Evolutionary conservation across 2,329 filamentous ascomycete species (phyloP), one percentile per base, ranked within the genome.

Genomic region (Penicillium brasilianum): DNA sequence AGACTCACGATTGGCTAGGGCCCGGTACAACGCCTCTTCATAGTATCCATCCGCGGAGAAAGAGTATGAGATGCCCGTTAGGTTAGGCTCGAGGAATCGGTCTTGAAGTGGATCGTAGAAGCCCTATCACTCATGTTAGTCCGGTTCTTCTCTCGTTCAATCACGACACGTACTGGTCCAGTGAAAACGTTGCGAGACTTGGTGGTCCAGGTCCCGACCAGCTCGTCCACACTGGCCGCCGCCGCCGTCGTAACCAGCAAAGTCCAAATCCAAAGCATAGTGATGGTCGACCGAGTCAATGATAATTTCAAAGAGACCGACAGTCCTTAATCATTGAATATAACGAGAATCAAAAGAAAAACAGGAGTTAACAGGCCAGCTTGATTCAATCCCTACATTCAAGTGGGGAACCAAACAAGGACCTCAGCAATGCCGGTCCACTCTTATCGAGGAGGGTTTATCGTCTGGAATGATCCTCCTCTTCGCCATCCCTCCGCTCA

Each of bases 1-100:
- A 28, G 43, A 82, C 86, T 74, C 76, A 90, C 87, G 89, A 72
- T 91, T 90, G 51, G 89, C 77, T 69, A 90, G 77, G 10, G 88
- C 88, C 64, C 88, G 83, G 74, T 90, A 92, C 74, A 88, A 87
- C 14, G 89, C 88, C 69, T 87, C 83, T 76, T 92, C 89, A 71
- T 84, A 92, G 74, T 83, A 82, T 22, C 89, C 89, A 72, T 90
- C 86, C 43, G 77, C 80, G 4, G 87, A 88, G 76, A 92, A 92
- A 11, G 89, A 91, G 78, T 90, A 92, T 16, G 89, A 90, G 65
- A 90, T 89, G 25, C 89, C 89, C 0, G 89, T 85, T 63, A 86
- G 81, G 8, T 77, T 79, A 16, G 89, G 89, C 75, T 92, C 89
- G 66, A 86, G 85, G 62, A 92, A 81, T 64, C 80, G 80, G 69